Conservation (phyloP, 495 filamentous ascomycete genomes). For the Penicillium roqueforti region DNA sequence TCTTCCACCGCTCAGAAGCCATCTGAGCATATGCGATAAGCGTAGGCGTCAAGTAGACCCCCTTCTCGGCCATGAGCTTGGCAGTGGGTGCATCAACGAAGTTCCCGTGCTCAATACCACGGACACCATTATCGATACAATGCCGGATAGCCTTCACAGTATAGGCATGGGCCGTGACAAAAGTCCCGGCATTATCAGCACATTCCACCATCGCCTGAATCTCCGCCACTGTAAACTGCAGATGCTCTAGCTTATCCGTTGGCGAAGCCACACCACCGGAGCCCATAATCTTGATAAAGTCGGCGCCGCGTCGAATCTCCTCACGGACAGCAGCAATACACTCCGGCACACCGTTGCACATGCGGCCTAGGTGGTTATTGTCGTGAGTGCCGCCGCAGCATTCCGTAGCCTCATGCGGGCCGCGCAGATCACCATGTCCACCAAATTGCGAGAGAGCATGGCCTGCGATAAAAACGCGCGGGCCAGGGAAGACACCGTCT, state of each 20-base stretch:
- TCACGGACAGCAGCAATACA: conserved; percentile 49
- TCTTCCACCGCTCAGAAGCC: conserved; percentile 37
- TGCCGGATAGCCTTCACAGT: conserved; percentile 48
- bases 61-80: conserved; percentile 41
- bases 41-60: conserved; percentile 50
- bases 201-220: conserved; percentile 47
- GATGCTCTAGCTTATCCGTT: conserved; percentile 44
- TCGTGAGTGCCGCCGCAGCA: conserved; percentile 41
- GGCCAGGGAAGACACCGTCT: conserved; percentile 46
- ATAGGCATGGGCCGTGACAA: conserved; percentile 55
- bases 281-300: conserved; percentile 58
- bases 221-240: conserved; percentile 52
- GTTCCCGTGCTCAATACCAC: conserved; percentile 55
- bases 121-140: conserved; percentile 51
- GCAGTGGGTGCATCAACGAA: conserved; percentile 50
- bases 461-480: conserved; percentile 45
- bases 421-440: conserved; percentile 50
- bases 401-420: conserved; percentile 29
- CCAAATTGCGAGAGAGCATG: conserved; percentile 49
- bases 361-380: conserved; percentile 29
- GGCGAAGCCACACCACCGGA: conserved; percentile 51
- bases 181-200: conserved; percentile 44
- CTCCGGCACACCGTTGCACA: conserved; percentile 50
- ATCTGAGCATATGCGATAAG: conserved; percentile 50
- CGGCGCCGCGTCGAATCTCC: conserved; percentile 47